phyloP scores from a whole-genome alignment of 179 eudicot species.

The Beta lomatogona region DNA sequence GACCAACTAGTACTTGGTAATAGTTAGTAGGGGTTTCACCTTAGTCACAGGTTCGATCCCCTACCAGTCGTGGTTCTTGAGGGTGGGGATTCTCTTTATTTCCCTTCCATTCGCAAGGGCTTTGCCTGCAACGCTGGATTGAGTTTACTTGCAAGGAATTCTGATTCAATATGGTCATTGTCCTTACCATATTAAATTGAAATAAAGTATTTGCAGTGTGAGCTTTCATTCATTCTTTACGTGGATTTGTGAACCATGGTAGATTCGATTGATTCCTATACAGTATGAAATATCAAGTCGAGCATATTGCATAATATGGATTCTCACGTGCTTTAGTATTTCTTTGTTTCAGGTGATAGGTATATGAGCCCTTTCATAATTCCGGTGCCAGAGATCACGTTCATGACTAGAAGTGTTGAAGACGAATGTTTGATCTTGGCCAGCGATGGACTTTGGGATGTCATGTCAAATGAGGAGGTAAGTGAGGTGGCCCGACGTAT shows the following conservation, averaged over 20 bases:
- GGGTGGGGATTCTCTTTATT: too few species aligned
- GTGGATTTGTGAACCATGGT: background rate
- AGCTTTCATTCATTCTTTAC: background rate
- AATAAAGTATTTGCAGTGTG: background rate
- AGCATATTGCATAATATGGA: background rate
- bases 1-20: too few species aligned
- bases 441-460: constrained; percentile 85
- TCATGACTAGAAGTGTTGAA: constrained; percentile 60
- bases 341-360: constrained; percentile 55
- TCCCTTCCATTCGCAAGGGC: too few species aligned
- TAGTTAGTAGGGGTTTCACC: too few species aligned
- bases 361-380: constrained; percentile 70
- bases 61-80: too few species aligned
- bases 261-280: background rate
- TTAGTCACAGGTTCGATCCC: too few species aligned
- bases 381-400: constrained; percentile 64
- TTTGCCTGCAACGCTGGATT: too few species aligned
- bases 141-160: too few species aligned
- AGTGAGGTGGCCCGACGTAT: constrained; percentile 66
- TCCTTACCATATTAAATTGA: background rate
- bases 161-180: too few species aligned
- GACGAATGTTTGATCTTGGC: constrained; percentile 75
- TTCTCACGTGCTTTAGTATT: constrained; percentile 4
- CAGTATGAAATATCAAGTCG: too few species aligned
- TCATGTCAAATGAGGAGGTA: constrained; percentile 66